Base-by-base conservation (phyloP, 108 stramenopile genomes). In the Skeletonema tropicum region DNA sequence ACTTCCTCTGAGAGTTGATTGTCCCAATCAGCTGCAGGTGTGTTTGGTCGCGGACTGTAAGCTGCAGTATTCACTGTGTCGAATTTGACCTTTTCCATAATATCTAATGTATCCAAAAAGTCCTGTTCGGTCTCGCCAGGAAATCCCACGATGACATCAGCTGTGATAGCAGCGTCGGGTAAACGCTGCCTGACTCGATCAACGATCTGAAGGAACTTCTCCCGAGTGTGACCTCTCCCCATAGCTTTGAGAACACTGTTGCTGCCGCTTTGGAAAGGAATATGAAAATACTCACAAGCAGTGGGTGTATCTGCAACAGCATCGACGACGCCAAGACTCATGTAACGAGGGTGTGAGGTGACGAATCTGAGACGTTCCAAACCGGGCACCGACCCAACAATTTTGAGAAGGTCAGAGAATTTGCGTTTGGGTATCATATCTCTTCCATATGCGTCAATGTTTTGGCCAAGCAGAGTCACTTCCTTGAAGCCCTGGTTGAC, bases 51-150 rank as follows among this genome's bases (percentile, higher is more conserved):
- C 17, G 93, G 92, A 31, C 89, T 90, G 73, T 94, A 95, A 5
- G 94, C 93, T 25, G 91, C 90, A 0, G 91, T 92, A 68, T 93
- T 92, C 9, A 93, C 89, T 60, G 63, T 85, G 64, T 96, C 95
- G 66, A 96, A 96, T 26, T 78, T 74, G 11, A 97, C 96, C 69
- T 89, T 73, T 65, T 96, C 90, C 98, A 99, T 98, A 19, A 99
- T 82, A 31, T 84, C 70, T 9, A 99, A 73, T 29, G 97, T 97
- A 57, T 89, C 85, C 83, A 96, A 84, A 80, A 99, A 99, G 25
- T 96, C 86, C 77, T 96, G 94, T 59, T 99, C 97, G 2, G 98
- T 98, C 83, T 99, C 98, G 17, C 98, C 98, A 21, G 98, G 97
- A 73, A 98, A 98, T 17, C 98, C 97, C 8, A 96, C 96, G 63